Evolutionary conservation across 2,329 filamentous ascomycete genomes (phyloP).

Genomic region (Penicillium sp.): DNA sequence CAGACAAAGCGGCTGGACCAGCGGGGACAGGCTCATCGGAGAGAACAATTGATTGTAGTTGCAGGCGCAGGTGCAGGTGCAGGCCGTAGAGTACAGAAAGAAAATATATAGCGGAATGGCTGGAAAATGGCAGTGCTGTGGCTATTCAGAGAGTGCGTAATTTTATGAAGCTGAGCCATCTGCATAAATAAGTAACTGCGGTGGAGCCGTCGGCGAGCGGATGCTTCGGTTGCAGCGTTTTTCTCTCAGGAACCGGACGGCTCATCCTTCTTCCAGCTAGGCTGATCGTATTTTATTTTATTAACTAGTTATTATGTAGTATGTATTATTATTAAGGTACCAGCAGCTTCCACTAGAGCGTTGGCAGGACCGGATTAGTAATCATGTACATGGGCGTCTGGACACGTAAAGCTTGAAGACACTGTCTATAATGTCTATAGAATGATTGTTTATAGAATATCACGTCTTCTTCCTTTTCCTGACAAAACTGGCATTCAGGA

Average conservation of each 20-base stretch:
- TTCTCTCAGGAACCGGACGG: background rate
- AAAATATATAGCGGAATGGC: too few relatives aligned
- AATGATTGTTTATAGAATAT: background rate
- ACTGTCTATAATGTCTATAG: too few relatives aligned
- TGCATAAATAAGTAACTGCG: too few relatives aligned
- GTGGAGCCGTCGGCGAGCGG: background rate
- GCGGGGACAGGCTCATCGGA: slow-evolving; percentile 1
- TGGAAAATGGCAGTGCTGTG: too few relatives aligned
- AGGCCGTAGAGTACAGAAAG: background rate
- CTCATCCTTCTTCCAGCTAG: background rate
- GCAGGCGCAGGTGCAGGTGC: too few relatives aligned
- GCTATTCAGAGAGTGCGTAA: too few relatives aligned
- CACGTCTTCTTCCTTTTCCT: slow-evolving; percentile 41
- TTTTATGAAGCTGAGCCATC: background rate
- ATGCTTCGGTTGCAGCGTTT: slow-evolving; percentile 1
- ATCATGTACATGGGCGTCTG: background rate
- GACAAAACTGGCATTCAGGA: slow-evolving; percentile 35
- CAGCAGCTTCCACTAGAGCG: too few relatives aligned
- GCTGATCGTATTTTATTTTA: too few relatives aligned
- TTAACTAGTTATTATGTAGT: too few relatives aligned
- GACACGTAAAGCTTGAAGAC: too few relatives aligned
- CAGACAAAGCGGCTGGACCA: background rate
- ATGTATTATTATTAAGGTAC: too few relatives aligned
- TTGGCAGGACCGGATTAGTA: too few relatives aligned
- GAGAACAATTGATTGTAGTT: background rate